phyloP scores from a whole-genome alignment of 352 stramenopile species.

The Pythium grandisporangium region DNA sequence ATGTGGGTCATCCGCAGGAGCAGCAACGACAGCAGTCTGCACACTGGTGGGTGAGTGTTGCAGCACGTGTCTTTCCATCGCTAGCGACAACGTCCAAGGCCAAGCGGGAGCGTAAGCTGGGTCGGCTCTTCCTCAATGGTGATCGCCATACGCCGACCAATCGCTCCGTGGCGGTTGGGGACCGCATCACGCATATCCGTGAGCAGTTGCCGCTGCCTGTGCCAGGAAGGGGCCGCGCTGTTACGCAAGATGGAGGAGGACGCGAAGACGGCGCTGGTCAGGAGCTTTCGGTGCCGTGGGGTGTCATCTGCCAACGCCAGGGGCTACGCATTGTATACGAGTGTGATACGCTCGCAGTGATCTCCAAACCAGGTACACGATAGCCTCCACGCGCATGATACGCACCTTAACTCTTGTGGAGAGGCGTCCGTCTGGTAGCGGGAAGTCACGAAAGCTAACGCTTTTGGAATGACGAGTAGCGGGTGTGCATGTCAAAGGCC shows the following conservation, averaged over 20 bases:
- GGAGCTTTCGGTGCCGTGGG: constrained; percentile 14
- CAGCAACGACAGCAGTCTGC: too few relatives aligned
- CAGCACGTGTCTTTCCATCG: constrained; percentile 30
- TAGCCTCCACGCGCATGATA: too few relatives aligned
- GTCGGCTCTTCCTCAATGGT: constrained; percentile 30
- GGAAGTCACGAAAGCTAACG: too few relatives aligned
- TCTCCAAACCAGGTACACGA: constrained; percentile 37
- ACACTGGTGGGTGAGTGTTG: constrained; percentile 50
- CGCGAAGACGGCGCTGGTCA: background rate
- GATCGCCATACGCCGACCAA: constrained; percentile 22
- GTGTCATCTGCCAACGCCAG: constrained; percentile 29
- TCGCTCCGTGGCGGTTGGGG: constrained; percentile 12
- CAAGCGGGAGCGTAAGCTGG: constrained; percentile 40
- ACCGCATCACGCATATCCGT: constrained; percentile 20
- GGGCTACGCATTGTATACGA: constrained; percentile 51
- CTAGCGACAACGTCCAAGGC: constrained; percentile 53
- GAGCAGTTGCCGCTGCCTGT: background rate
- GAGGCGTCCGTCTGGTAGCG: too few relatives aligned
- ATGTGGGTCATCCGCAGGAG: too few relatives aligned
- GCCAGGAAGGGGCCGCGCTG: background rate
- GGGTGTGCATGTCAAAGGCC: constrained; percentile 54
- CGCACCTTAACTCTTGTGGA: too few relatives aligned
- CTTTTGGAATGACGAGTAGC: too few relatives aligned
- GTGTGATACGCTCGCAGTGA: constrained; percentile 24
- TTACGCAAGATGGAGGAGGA: background rate